These are phyloP conservation scores for Sclerotinia spermophila DNA, from an alignment of 2,329 filamentous ascomycete genomes.

Conservation along the genomic window DNA sequence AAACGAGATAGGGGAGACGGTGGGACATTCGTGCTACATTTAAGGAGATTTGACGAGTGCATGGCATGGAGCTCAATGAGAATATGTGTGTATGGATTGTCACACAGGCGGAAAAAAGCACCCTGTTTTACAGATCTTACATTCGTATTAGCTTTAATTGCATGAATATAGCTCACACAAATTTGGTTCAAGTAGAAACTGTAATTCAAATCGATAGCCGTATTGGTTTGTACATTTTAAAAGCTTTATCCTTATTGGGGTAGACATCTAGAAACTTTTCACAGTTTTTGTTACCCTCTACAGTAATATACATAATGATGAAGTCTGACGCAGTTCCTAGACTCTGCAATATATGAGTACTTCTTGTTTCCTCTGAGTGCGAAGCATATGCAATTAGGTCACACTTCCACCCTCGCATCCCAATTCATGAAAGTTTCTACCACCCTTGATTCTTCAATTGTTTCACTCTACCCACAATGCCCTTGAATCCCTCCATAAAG, in stretches of 20 bases:
- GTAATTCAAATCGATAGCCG: background rate
- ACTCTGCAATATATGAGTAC: background rate
- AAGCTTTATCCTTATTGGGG: background rate
- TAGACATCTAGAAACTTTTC: background rate
- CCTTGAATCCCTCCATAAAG: constrained; percentile 67
- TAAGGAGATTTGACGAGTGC: background rate
- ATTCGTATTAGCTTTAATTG: background rate
- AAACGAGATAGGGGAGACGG: background rate
- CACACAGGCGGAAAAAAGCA: background rate
- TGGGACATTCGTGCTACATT: background rate
- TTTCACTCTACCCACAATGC: constrained; percentile 59
- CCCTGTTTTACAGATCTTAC: background rate
- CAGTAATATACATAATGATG: constrained; percentile 9
- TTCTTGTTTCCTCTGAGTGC: background rate
- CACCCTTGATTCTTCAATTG: constrained; percentile 75
- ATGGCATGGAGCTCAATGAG: background rate
- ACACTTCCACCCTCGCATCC: constrained; percentile 16
- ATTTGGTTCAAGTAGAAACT: background rate
- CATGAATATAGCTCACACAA: background rate
- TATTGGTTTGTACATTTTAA: background rate
- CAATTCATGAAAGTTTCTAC: constrained; percentile 45
- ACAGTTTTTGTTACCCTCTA: constrained; percentile 2
- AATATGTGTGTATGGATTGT: background rate
- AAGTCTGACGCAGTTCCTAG: background rate
- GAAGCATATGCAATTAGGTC: constrained; percentile 15